Evolutionary conservation across 768 basidiomycete genomes (phyloP).

Genomic region (Fibroporia radiculosa): DNA sequence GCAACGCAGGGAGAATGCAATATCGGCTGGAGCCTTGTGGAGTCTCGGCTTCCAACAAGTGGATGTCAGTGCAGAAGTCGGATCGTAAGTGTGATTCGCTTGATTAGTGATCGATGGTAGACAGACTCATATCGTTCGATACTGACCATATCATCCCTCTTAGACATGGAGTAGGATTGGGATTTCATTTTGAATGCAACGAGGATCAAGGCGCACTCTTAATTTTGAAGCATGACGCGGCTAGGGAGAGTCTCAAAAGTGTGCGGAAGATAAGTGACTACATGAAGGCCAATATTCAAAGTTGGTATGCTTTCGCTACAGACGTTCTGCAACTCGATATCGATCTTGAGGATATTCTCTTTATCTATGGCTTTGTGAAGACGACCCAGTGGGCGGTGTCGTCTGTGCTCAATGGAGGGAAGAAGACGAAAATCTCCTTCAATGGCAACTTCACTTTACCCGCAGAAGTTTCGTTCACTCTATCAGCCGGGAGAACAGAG

Average conservation of each 20-base stretch:
- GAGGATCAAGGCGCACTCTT: slow-evolving; percentile 9
- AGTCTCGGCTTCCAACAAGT: background rate
- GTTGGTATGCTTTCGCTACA: slow-evolving; percentile 13
- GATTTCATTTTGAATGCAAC: slow-evolving; percentile 2
- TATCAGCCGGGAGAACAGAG: no score
- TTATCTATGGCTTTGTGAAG: slow-evolving; percentile 11
- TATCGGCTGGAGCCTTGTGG: background rate
- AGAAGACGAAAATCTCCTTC: slow-evolving; percentile 1
- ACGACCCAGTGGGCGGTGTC: slow-evolving; percentile 10
- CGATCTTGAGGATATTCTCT: slow-evolving; percentile 4
- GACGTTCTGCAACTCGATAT: slow-evolving; percentile 4
- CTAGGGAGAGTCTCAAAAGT: background rate
- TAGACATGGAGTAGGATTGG: background rate
- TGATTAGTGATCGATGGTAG: background rate
- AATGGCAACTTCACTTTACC: slow-evolving; percentile 1
- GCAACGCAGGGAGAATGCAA: background rate
- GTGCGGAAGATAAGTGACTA: slow-evolving; percentile 4
- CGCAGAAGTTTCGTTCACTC: background rate
- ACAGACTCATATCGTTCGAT: background rate
- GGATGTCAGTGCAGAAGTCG: background rate
- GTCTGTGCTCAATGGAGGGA: background rate
- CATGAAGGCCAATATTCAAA: slow-evolving; percentile 9
- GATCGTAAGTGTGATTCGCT: background rate
- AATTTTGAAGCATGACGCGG: background rate
- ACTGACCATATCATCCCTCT: background rate